phyloP scores from a whole-genome alignment of 2,329 filamentous ascomycete species.

The Aureobasidium sp. region DNA sequence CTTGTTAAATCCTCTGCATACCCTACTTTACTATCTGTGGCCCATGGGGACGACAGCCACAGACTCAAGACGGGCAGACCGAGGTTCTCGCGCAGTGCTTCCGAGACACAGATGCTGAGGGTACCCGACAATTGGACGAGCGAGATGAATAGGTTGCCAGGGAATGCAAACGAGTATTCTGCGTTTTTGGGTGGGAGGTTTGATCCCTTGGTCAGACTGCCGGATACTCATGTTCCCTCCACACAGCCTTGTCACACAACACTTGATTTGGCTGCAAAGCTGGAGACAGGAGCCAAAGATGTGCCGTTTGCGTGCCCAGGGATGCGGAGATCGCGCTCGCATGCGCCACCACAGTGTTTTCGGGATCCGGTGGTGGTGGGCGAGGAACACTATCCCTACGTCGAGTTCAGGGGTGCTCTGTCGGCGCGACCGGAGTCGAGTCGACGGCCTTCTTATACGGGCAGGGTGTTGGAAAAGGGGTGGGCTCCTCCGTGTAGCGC shows the following conservation, averaged over 20 bases:
- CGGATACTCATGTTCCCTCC: background rate
- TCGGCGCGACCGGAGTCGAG: background rate
- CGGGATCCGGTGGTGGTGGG: background rate
- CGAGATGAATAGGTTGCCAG: constrained; percentile 8
- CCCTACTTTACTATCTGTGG: background rate
- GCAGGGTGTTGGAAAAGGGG: background rate
- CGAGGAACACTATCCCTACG: background rate
- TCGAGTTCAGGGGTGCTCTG: background rate
- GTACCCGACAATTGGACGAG: background rate
- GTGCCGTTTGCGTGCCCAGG: background rate
- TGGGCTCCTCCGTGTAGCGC: background rate
- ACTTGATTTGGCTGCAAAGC: no score
- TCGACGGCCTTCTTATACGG: background rate
- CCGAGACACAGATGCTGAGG: background rate
- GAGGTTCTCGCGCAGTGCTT: background rate
- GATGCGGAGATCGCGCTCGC: background rate
- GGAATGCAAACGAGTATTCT: constrained; percentile 12
- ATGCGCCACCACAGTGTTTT: background rate
- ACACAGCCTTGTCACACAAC: background rate
- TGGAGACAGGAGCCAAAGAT: background rate
- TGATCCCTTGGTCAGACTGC: background rate
- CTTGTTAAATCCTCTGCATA: background rate
- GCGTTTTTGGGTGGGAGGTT: background rate
- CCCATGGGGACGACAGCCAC: background rate
- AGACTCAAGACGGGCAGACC: background rate